Percentiles rank a stretch among this genome's conserved stretches.
These are phyloP conservation scores for Venustampulla echinocandica DNA, from an alignment of 495 filamentous ascomycete species.

Conservation along the genomic window DNA sequence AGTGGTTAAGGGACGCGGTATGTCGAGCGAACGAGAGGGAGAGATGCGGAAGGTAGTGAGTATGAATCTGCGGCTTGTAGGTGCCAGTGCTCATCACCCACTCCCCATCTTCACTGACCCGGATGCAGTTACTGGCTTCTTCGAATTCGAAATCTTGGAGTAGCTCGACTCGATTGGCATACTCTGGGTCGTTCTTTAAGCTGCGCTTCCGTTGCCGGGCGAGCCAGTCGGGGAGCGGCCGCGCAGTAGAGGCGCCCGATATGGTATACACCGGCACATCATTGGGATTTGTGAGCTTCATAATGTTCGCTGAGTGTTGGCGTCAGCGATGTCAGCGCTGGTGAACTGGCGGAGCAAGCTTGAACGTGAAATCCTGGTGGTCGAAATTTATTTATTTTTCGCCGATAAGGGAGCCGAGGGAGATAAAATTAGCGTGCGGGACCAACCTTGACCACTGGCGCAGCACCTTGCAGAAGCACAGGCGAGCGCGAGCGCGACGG, in stretches of 20 bases:
- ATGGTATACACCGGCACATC: conserved; percentile 94
- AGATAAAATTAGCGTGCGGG: neutral
- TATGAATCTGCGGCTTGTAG: conserved; percentile 95
- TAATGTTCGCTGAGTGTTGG: conserved; percentile 26
- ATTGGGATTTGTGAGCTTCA: conserved; percentile 86
- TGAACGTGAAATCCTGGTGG: neutral
- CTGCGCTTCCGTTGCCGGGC: conserved; percentile 84
- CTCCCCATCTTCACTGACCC: conserved; percentile 90
- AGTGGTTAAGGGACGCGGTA: conserved; percentile 87
- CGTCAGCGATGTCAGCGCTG: neutral
- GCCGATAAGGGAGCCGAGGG: neutral
- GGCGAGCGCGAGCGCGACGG: too few species aligned
- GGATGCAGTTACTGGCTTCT: conserved; percentile 88
- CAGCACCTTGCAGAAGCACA: too few species aligned
- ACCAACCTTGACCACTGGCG: neutral
- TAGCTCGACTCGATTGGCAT: conserved; percentile 85
- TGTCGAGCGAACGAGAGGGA: conserved; percentile 89
- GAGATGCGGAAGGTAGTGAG: conserved; percentile 86
- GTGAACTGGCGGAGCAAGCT: neutral
- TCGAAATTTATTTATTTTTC: conserved; percentile 4
- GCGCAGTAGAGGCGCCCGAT: conserved; percentile 80
- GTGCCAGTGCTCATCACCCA: conserved; percentile 97
- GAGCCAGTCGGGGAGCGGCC: conserved; percentile 92
- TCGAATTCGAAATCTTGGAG: conserved; percentile 98
- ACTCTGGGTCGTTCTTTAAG: conserved; percentile 87